phyloP scores from a whole-genome alignment of 2,329 filamentous ascomycete species.

The Claviceps humidiphila region DNA sequence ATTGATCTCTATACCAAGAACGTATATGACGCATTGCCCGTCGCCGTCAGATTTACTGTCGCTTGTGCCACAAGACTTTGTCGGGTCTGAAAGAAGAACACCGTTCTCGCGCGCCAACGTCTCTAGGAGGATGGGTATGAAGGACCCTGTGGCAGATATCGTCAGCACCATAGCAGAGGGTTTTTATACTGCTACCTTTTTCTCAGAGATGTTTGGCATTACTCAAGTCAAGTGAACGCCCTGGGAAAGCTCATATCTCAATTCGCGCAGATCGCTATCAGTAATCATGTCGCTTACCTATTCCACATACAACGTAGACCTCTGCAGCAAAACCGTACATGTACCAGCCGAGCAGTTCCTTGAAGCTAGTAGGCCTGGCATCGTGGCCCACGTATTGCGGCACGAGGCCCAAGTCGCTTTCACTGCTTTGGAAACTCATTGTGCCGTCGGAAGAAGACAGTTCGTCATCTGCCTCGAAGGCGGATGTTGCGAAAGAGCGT shows the following conservation, averaged over 20 bases:
- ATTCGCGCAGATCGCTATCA: background rate
- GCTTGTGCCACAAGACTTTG: slow-evolving; percentile 58
- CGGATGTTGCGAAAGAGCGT: slow-evolving; percentile 43
- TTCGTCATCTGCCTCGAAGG: slow-evolving; percentile 59
- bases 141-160: slow-evolving; percentile 50
- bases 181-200: background rate
- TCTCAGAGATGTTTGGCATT: too few species aligned
- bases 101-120: slow-evolving; percentile 87
- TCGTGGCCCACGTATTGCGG: slow-evolving; percentile 71
- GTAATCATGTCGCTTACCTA: slow-evolving; percentile 40
- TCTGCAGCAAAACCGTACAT: slow-evolving; percentile 93
- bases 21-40: slow-evolving; percentile 67
- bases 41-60: slow-evolving; percentile 38
- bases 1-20: slow-evolving; percentile 79
- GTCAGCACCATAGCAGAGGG: slow-evolving; percentile 4
- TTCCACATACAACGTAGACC: slow-evolving; percentile 77
- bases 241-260: background rate
- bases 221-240: background rate
- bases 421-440: slow-evolving; percentile 24
- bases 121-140: slow-evolving; percentile 91
- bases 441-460: slow-evolving; percentile 29
- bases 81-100: slow-evolving; percentile 66
- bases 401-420: slow-evolving; percentile 22
- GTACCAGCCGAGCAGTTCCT: slow-evolving; percentile 90
- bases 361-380: slow-evolving; percentile 70